Conservation (phyloP, 1,139 yeast genomes). For the Spathaspora sp. region DNA sequence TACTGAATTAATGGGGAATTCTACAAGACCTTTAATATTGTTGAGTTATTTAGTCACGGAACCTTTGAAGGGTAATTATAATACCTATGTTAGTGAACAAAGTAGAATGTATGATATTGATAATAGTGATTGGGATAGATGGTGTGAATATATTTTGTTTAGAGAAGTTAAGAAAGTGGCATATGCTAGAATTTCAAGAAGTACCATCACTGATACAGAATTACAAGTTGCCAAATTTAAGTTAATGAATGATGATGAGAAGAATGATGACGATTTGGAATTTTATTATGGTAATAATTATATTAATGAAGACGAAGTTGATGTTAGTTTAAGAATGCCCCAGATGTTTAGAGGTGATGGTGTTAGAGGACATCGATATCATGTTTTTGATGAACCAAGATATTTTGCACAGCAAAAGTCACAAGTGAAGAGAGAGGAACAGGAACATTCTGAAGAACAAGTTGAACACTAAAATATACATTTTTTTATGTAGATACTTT, state of each 20-base stretch:
- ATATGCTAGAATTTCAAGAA: slow-evolving; percentile 90
- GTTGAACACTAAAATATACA: background rate
- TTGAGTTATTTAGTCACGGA: slow-evolving; percentile 87
- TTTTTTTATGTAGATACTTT: background rate
- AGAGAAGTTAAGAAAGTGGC: slow-evolving; percentile 85
- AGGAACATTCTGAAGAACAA: background rate
- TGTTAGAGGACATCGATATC: slow-evolving; percentile 88
- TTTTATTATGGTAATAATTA: slow-evolving; percentile 56
- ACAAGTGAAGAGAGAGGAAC: slow-evolving; percentile 5
- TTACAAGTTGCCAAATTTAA: slow-evolving; percentile 92
- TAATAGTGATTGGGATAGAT: slow-evolving; percentile 91
- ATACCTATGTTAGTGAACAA: slow-evolving; percentile 79
- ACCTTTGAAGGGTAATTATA: slow-evolving; percentile 86
- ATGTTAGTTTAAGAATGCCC: slow-evolving; percentile 74
- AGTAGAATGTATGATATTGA: slow-evolving; percentile 94
- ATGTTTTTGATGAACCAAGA: slow-evolving; percentile 89
- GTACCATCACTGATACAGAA: slow-evolving; percentile 95
- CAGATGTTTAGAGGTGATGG: slow-evolving; percentile 86
- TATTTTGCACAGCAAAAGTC: slow-evolving; percentile 50
- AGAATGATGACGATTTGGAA: slow-evolving; percentile 34
- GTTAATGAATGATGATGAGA: slow-evolving; percentile 48
- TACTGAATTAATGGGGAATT: slow-evolving; percentile 75
- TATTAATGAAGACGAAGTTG: slow-evolving; percentile 56
- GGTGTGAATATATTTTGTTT: slow-evolving; percentile 96
- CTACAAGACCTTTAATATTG: slow-evolving; percentile 74